phyloP scores from a whole-genome alignment of 73 alveolate genomes.

The Paraurostyla sp. region DNA sequence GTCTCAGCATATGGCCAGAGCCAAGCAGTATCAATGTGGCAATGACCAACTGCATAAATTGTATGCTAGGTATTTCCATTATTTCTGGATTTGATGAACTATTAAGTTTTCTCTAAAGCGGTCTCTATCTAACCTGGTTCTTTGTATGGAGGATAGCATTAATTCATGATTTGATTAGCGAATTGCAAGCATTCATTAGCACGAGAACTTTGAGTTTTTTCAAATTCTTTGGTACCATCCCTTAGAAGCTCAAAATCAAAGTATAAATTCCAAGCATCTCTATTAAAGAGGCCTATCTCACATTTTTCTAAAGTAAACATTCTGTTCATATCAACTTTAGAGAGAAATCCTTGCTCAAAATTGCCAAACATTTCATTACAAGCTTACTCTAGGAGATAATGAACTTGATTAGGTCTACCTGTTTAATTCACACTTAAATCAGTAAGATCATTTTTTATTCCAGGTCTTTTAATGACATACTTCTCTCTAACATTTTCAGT shows the following conservation, averaged over 20 bases:
- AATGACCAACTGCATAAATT: constrained; percentile 72
- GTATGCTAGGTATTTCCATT: constrained; percentile 49
- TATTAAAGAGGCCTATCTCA: constrained; percentile 59
- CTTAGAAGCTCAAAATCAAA: constrained; percentile 53
- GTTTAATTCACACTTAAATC: constrained; percentile 24
- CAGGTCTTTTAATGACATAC: constrained; percentile 49
- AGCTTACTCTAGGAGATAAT: constrained; percentile 65
- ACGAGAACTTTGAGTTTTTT: constrained; percentile 4
- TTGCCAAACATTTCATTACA: constrained; percentile 75
- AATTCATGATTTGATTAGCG: constrained; percentile 68
- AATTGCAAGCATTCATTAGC: constrained; percentile 45
- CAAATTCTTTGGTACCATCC: constrained; percentile 61
- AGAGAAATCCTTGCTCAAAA: constrained; percentile 56
- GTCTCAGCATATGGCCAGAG: constrained; percentile 79
- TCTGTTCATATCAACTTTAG: constrained; percentile 45
- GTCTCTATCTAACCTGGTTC: constrained; percentile 19
- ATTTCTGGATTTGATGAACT: constrained; percentile 46
- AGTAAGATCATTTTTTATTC: constrained; percentile 53
- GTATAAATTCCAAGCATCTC: constrained; percentile 61
- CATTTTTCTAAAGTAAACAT: constrained; percentile 49
- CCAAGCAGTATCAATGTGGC: constrained; percentile 83
- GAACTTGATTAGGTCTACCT: background rate
- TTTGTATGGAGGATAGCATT: constrained; percentile 53
- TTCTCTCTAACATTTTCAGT: constrained; percentile 58
- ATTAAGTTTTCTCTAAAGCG: constrained; percentile 25